Evolutionary conservation across 2,329 filamentous ascomycete species (phyloP).

Genomic region (Verticillium isaacii): DNA sequence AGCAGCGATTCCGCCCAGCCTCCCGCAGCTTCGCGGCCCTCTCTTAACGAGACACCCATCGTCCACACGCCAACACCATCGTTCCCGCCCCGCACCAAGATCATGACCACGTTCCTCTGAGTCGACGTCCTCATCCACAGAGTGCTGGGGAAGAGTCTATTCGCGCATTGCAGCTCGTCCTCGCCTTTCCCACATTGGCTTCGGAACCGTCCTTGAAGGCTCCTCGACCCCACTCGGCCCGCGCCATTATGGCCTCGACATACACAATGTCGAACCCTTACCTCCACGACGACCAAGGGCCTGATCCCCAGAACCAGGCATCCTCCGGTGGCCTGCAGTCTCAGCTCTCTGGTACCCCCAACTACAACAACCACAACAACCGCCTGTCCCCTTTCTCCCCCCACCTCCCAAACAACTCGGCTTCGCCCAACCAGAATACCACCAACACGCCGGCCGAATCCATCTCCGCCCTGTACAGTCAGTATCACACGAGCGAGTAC

Average conservation of each 20-base stretch:
- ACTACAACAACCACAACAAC: constrained; percentile 29
- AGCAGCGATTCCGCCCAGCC: neutral
- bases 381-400: constrained; percentile 40
- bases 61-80: neutral
- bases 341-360: constrained; percentile 22
- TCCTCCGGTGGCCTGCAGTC: constrained; percentile 16
- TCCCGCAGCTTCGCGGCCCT: neutral
- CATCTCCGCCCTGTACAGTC: constrained; percentile 34
- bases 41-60: neutral
- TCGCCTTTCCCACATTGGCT: neutral
- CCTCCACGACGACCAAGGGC: constrained; percentile 29
- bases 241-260: constrained; percentile 35
- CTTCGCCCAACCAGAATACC: constrained; percentile 31
- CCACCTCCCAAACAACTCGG: constrained; percentile 30
- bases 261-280: constrained; percentile 35
- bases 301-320: constrained; percentile 23
- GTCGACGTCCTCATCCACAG: neutral
- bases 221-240: neutral
- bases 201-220: neutral
- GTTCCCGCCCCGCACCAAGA: neutral
- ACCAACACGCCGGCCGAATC: constrained; percentile 47
- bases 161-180: neutral
- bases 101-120: neutral
- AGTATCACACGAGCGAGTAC: constrained; percentile 46
- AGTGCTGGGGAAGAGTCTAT: neutral